phyloP scores from a whole-genome alignment of 176 grass and related monocot species.

The Oryza officinalis region DNA sequence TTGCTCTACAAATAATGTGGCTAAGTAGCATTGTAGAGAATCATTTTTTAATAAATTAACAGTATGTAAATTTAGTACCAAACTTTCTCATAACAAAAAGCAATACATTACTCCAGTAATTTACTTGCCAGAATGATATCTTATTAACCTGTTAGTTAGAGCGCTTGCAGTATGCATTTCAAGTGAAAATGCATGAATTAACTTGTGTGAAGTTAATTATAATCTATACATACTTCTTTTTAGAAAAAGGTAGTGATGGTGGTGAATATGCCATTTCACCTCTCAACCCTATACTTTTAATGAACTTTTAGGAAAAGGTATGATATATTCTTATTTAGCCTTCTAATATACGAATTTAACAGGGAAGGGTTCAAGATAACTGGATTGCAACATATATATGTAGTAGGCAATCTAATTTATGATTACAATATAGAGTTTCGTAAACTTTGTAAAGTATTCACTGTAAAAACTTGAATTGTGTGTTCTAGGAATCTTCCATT shows the following conservation, averaged over 20 bases:
- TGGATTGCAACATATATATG: neutral
- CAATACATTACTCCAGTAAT: neutral
- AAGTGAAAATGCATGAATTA: neutral
- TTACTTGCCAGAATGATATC: neutral
- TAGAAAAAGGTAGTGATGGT: neutral
- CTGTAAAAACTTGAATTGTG: neutral
- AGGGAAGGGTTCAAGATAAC: neutral
- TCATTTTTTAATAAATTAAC: neutral
- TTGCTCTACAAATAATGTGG: constrained; percentile 1
- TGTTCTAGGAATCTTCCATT: neutral
- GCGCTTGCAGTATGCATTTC: neutral
- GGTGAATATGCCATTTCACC: neutral
- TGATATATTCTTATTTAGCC: neutral
- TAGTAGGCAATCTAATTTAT: neutral
- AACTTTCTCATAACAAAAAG: neutral
- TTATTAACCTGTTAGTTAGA: neutral
- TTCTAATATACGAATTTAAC: neutral
- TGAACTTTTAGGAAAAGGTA: neutral
- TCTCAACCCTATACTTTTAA: neutral
- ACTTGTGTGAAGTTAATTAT: constrained; percentile 19
- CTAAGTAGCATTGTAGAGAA: neutral
- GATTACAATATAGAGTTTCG: neutral
- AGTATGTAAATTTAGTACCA: neutral
- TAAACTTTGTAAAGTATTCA: neutral
- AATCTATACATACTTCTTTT: no score